Evolutionary conservation across 2,329 filamentous ascomycete species (phyloP).

Genomic region (Berkeleyomyces rouxiae): DNA sequence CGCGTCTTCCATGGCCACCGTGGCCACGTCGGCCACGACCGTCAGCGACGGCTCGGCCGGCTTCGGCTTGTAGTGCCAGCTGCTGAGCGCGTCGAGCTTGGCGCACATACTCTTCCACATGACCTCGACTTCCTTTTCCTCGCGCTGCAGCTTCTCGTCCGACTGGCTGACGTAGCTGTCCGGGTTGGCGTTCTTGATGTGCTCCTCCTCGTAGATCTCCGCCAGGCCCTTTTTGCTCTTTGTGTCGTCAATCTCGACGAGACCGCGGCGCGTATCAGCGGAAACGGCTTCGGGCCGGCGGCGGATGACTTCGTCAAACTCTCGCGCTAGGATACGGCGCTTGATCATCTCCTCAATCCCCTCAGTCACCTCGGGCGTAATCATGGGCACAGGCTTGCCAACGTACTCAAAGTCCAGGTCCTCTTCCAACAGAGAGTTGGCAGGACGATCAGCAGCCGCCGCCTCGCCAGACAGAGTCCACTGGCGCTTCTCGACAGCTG

Average conservation of each 20-base stretch:
- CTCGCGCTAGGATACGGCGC: conserved; percentile 69
- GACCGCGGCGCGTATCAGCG: conserved; percentile 47
- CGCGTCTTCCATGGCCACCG: conserved; percentile 86
- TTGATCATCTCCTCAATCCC: conserved; percentile 90
- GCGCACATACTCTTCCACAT: conserved; percentile 70
- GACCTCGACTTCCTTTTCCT: conserved; percentile 66
- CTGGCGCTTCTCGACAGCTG: conserved; percentile 73
- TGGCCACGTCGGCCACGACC: conserved; percentile 80
- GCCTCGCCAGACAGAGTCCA: conserved; percentile 89
- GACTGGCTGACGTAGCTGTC: conserved; percentile 63
- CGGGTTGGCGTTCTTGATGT: conserved; percentile 61
- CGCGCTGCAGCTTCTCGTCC: conserved; percentile 65
- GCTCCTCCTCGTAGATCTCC: conserved; percentile 87
- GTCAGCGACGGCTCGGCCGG: conserved; percentile 65
- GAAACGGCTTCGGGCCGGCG: conserved; percentile 59
- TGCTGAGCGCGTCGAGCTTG: conserved; percentile 76
- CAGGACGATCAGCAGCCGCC: conserved; percentile 59
- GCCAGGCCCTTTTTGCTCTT: conserved; percentile 79
- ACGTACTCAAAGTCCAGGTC: conserved; percentile 91
- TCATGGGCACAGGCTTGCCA: conserved; percentile 86
- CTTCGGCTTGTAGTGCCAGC: conserved; percentile 91
- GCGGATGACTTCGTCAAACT: conserved; percentile 83
- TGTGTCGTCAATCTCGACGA: conserved; percentile 68
- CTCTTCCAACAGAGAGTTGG: conserved; percentile 86
- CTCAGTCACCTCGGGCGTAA: conserved; percentile 80